These are phyloP conservation scores for Thraustochytrium striatum DNA, from an alignment of 352 stramenopile species.

Conservation along the genomic window DNA sequence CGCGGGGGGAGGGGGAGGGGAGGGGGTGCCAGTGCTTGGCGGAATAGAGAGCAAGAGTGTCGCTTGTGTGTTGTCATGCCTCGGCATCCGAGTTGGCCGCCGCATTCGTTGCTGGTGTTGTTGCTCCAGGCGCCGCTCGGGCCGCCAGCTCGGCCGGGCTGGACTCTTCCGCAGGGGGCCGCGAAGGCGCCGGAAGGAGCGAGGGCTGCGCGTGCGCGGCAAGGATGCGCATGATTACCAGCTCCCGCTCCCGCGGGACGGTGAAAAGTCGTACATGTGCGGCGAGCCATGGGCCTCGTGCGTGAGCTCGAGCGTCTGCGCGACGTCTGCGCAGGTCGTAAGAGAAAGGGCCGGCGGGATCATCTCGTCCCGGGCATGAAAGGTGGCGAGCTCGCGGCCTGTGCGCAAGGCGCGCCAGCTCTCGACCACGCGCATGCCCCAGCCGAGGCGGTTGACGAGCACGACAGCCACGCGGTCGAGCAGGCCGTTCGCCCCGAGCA, in stretches of 20 bases:
- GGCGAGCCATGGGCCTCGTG: neutral
- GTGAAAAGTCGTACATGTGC: slow-evolving; percentile 38
- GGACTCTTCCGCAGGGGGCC: too few relatives aligned
- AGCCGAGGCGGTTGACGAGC: slow-evolving; percentile 24
- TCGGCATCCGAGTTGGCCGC: too few relatives aligned
- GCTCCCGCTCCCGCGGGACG: neutral
- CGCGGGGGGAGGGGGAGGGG: too few relatives aligned
- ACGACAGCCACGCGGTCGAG: neutral
- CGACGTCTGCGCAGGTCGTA: neutral
- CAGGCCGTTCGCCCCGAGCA: neutral
- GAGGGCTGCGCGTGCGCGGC: too few relatives aligned
- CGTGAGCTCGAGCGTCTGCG: neutral
- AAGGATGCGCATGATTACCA: too few relatives aligned
- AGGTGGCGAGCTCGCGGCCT: neutral
- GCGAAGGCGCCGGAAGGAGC: too few relatives aligned
- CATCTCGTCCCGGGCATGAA: slow-evolving; percentile 17
- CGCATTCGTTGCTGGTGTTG: too few relatives aligned
- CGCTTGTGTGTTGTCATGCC: too few relatives aligned
- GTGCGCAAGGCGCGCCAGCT: neutral
- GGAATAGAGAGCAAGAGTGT: too few relatives aligned
- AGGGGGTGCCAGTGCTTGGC: too few relatives aligned
- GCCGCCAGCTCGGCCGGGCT: too few relatives aligned
- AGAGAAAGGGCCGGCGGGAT: slow-evolving; percentile 18
- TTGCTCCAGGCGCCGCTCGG: too few relatives aligned
- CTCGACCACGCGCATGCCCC: slow-evolving; percentile 4